phyloP scores from a whole-genome alignment of 2,329 filamentous ascomycete species.

The Aspergillus udagawae region DNA sequence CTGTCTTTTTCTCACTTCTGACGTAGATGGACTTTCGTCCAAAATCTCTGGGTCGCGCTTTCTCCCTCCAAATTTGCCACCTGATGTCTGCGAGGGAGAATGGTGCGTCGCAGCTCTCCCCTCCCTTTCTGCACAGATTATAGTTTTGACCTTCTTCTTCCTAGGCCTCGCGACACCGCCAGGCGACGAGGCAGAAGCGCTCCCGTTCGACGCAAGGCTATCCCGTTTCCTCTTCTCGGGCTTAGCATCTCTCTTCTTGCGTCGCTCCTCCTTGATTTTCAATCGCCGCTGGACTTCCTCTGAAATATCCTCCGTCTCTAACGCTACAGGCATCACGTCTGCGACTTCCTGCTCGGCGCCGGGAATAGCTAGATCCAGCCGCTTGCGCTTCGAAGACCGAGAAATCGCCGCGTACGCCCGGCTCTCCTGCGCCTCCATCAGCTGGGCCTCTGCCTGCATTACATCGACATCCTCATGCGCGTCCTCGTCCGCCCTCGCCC shows the following conservation, averaged over 20 bases:
- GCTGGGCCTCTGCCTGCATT: neutral
- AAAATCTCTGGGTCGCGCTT: neutral
- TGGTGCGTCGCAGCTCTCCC: neutral
- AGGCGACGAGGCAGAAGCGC: slow-evolving; percentile 12
- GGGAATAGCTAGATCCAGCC: slow-evolving; percentile 14
- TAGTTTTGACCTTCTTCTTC: slow-evolving; percentile 20
- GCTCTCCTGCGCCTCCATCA: neutral
- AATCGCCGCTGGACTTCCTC: slow-evolving; percentile 44
- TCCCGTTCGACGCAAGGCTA: slow-evolving; percentile 29
- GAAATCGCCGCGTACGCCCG: neutral
- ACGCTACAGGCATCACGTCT: slow-evolving; percentile 18
- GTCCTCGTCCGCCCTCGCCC: slow-evolving; percentile 12
- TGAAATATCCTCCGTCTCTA: slow-evolving; percentile 44
- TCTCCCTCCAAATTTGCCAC: neutral
- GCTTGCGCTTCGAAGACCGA: slow-evolving; percentile 21
- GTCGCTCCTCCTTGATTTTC: slow-evolving; percentile 39
- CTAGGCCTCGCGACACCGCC: slow-evolving; percentile 7
- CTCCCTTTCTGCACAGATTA: slow-evolving; percentile 3
- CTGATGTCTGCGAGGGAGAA: neutral
- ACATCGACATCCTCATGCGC: slow-evolving; percentile 11
- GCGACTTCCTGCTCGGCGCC: slow-evolving; percentile 23
- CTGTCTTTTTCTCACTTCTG: neutral
- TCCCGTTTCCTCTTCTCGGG: slow-evolving; percentile 40
- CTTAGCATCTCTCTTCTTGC: slow-evolving; percentile 28
- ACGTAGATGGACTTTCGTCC: neutral